phyloP scores from a whole-genome alignment of 768 basidiomycete genomes.

The Neoboletus brunneissimus region DNA sequence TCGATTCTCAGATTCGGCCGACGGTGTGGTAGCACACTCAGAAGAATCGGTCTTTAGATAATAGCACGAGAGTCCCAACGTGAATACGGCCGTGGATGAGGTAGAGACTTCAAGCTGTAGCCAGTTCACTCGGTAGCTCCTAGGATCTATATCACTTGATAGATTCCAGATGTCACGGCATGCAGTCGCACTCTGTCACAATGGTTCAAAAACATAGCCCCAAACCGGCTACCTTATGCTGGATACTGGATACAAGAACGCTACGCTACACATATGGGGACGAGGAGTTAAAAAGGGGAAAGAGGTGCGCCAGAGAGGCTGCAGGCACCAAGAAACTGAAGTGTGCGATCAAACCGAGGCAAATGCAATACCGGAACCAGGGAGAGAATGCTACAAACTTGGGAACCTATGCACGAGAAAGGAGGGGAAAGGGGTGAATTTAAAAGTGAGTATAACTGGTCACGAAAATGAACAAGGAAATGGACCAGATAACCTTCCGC shows the following conservation, averaged over 20 bases:
- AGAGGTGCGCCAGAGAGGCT: not conserved
- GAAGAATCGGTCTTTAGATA: not conserved
- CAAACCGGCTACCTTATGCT: not conserved
- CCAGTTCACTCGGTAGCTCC: not conserved
- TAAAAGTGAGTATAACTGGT: not conserved
- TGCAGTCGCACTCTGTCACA: not conserved
- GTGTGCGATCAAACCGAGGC: not conserved
- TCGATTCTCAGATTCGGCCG: no score
- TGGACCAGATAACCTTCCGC: constrained; percentile 5
- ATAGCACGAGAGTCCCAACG: not conserved
- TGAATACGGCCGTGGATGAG: not conserved
- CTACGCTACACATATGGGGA: not conserved
- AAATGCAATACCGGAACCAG: not conserved
- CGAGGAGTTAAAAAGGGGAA: not conserved
- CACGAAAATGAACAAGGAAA: not conserved
- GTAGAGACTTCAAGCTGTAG: not conserved
- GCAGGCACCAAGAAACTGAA: not conserved
- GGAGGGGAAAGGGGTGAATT: not conserved
- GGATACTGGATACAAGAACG: not conserved
- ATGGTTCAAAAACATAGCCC: not conserved
- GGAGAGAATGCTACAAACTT: not conserved
- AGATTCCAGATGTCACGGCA: not conserved
- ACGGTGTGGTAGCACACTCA: no score
- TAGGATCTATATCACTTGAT: not conserved
- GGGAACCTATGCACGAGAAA: not conserved